Conservation (phyloP, 2,329 filamentous ascomycete species). For the Gaeumannomyces tritici region DNA sequence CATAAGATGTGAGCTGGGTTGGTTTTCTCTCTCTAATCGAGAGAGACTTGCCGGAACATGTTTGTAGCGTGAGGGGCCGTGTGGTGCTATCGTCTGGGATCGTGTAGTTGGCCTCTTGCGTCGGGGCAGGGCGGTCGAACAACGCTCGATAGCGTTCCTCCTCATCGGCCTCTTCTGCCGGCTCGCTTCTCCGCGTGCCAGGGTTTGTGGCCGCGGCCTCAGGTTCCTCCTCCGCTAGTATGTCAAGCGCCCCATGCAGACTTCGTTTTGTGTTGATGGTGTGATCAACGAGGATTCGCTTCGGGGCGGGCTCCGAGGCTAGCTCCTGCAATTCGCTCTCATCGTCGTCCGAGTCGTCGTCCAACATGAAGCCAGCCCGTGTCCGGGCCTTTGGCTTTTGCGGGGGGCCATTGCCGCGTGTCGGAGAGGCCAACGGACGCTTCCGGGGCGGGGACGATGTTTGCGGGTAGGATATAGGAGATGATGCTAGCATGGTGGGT, state of each 20-base stretch:
- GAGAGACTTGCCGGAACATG: slow-evolving; percentile 46
- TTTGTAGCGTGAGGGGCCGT: slow-evolving; percentile 14
- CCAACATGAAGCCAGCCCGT: slow-evolving; percentile 5
- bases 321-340: slow-evolving; percentile 1
- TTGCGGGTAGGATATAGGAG: slow-evolving; percentile 5
- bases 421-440: background rate
- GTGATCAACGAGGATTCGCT: slow-evolving; percentile 3
- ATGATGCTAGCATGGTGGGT: slow-evolving; percentile 5
- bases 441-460: slow-evolving; percentile 5
- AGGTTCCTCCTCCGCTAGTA: background rate
- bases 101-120: background rate
- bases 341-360: slow-evolving; percentile 6
- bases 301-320: slow-evolving; percentile 1
- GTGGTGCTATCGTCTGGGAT: background rate
- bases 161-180: background rate
- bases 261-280: background rate
- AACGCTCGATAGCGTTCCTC: slow-evolving; percentile 3
- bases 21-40: slow-evolving; percentile 45
- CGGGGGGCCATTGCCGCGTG: slow-evolving; percentile 3
- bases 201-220: background rate
- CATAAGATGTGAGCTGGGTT: slow-evolving; percentile 43
- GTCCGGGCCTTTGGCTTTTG: slow-evolving; percentile 3
- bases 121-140: background rate
- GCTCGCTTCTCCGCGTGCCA: background rate
- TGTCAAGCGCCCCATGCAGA: background rate